Evolutionary conservation across 2,329 filamentous ascomycete genomes (phyloP).

Genomic region (Phialemonium atrogriseum): DNA sequence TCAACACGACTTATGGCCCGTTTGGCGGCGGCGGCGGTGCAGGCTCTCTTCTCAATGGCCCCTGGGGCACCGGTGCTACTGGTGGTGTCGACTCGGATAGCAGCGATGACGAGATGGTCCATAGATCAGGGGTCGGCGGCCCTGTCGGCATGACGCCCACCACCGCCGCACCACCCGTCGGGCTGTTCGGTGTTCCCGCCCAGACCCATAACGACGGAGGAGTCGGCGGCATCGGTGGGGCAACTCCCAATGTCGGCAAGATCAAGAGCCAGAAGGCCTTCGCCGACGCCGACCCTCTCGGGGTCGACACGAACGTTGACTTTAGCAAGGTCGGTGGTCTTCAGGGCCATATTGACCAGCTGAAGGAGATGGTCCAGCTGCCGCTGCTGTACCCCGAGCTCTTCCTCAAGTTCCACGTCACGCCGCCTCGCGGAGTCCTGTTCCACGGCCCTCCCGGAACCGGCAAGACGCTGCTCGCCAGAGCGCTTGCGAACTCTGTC

Average conservation of each 20-base stretch:
- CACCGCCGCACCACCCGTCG: conserved; percentile 35
- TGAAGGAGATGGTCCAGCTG: conserved; percentile 97
- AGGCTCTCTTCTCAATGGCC: conserved; percentile 63
- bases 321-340: conserved; percentile 92
- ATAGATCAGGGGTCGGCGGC: conserved; percentile 49
- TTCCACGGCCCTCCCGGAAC: conserved; percentile 97
- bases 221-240: conserved; percentile 24
- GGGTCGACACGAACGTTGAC: conserved; percentile 85
- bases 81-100: conserved; percentile 88
- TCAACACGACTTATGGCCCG: conserved; percentile 86
- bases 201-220: conserved; percentile 11
- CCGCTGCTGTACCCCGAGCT: conserved; percentile 92
- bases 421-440: conserved; percentile 85
- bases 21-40: conserved; percentile 79
- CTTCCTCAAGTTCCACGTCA: conserved; percentile 85
- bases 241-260: conserved; percentile 77
- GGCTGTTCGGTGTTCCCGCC: conserved; percentile 25
- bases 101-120: conserved; percentile 82
- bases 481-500: conserved; percentile 85
- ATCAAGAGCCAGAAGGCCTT: conserved; percentile 87
- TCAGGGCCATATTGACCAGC: conserved; percentile 87
- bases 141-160: conserved; percentile 55
- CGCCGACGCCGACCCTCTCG: conserved; percentile 88
- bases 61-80: conserved; percentile 64
- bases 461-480: conserved; percentile 92